Percentiles rank a stretch among this genome's conserved stretches.
phyloP scores from a whole-genome alignment of 495 filamentous ascomycete genomes.

The Paragyromitra xinjiangensis region DNA sequence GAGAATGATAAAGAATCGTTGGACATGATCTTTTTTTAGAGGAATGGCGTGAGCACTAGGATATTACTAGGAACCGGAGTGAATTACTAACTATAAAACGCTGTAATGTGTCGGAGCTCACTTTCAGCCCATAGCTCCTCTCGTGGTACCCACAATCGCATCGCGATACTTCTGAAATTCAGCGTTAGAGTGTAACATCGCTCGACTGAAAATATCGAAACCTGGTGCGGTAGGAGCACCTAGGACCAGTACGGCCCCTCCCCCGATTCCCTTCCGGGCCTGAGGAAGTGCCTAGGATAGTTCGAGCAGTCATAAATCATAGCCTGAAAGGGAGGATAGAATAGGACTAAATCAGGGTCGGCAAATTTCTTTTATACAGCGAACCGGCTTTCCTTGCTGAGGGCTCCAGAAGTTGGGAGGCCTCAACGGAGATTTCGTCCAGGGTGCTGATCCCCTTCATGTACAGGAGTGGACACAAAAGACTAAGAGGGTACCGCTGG shows the following conservation, averaged over 20 bases:
- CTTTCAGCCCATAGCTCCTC: not conserved
- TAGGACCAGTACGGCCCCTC: no score
- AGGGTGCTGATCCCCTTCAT: no score
- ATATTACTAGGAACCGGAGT: not conserved
- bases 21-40: not conserved
- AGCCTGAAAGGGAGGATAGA: no score
- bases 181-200: not conserved
- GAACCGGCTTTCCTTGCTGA: no score
- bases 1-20: slow-evolving; percentile 12
- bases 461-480: no score
- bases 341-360: no score
- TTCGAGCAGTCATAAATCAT: no score
- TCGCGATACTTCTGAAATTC: not conserved
- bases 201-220: not conserved
- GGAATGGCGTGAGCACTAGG: not conserved
- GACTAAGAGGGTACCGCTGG: no score
- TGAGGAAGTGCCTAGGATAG: not conserved
- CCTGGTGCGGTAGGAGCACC: not conserved
- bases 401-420: no score
- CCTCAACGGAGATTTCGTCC: no score
- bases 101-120: not conserved
- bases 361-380: no score
- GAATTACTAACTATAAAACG: not conserved
- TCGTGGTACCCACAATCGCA: not conserved
- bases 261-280: not conserved